Evolutionary conservation across 768 basidiomycete species (phyloP), one percentile per base, ranked within the genome.

Genomic region (Hysterangium stoloniferum): DNA sequence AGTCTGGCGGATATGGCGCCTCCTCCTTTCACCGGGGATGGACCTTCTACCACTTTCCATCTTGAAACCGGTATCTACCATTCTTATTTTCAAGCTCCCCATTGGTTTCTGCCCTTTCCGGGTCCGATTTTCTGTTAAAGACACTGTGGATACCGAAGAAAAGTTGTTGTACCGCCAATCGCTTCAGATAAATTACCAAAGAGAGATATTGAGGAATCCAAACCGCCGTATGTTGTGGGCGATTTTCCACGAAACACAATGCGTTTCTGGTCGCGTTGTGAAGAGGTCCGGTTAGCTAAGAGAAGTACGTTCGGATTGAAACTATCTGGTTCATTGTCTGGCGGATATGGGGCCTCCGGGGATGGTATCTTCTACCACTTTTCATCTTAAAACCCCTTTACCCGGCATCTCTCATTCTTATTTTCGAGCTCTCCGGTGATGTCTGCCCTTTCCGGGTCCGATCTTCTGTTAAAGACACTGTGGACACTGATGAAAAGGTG

Each of bases 1-100:
- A 86, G 58, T 73, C 77, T 55, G 80, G 70, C 6, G 85, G 84
- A 61, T 85, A 87, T 11, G 85, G 84, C 4, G 80, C 83, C 41
- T 76, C 73, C 13, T 13, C 11, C 40, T 41, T 4, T 41, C 19
- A 41, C 15, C 9, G 20, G 20, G 3, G 22, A 5, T 19, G 40
- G 20, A 5, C 40, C 40, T 41, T 9, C 15, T 19, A 20, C 22
- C 19, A 17, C 12, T 36, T 34, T 34, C 52, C n/a, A 43, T 36
- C 27, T 57, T 54, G 13, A 73, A 73, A 58, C 57, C 51, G 64
- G 63, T 33, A 75, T 37, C 47, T 15, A 36, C 27, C 29, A 31
- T 37, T 24, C 47, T 36, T 8, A 19, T 33, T 28, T 36, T 37
- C 6, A 27, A 34, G 1, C 34, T 27, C 11, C 38, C 47, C 12